Base-by-base conservation (phyloP, 2,329 filamentous ascomycete genomes). In the Akanthomyces dipterigenus region DNA sequence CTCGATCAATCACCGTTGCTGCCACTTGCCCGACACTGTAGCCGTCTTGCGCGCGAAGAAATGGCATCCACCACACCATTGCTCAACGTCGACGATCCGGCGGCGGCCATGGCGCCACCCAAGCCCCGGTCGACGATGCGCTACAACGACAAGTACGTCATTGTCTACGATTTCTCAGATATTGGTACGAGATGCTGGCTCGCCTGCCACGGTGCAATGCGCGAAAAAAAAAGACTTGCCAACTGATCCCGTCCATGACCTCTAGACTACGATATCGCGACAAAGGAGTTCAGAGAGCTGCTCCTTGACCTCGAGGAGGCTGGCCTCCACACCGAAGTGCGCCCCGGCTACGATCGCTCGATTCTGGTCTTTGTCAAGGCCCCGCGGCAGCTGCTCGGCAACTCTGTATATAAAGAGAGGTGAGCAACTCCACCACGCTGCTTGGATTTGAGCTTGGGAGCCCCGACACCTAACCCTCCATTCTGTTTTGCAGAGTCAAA, bases 241-340 rank as follows among this genome's bases (percentile, higher is more conserved):
- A 7, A 53, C n/a, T 16, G 22, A 45, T 45, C 31, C n/a, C 31
- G 5, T 26, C 14, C 14, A 8, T 31, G 3, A 22, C 28, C 42
- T 24, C 20, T 38, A 77, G 75, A 76, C 22, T 67, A 67, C 26
- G 70, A 76, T 43, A 67, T 64, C 5, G 74, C 75, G 1, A 61
- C 67, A 49, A 64, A 71, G 20, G 72, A 76, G 50, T 71, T 77
- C 56, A 70, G 66, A n/a, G 63, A 64, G 5, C 78, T 91, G 3
- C 76, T 88, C 34, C 73, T 81, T 31, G 81, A 84, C 43, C 75
- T 91, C 38, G 79, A 84, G 12, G 78, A 79, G 43, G 84, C 87
- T 34, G 87, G 88, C 11, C 77, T 91, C 61, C 81, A 87, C 59
- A 87, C 85, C 0, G 88, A 91, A 72, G 86, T 90, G n/a, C 82